Evolutionary conservation across 768 basidiomycete species (phyloP), one percentile per base, ranked within the genome.

Genomic region (Rhodosporidiobolus odoratus): DNA sequence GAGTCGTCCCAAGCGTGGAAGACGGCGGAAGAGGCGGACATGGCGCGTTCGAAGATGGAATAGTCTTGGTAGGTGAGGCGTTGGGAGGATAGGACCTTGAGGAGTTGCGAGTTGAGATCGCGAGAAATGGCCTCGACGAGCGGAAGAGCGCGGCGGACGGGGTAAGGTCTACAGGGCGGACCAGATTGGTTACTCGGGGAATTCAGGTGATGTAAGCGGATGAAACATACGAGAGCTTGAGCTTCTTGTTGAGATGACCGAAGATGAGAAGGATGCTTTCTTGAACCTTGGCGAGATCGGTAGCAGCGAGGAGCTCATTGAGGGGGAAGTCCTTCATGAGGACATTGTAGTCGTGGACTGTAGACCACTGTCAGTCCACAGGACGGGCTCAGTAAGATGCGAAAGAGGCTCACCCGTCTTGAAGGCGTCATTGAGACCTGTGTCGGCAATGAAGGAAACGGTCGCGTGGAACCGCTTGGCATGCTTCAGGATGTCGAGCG

Each of bases 241-340:
- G 87, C 79, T 95, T 97, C 80, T 93, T 90, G 79, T 91, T 96
- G 78, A 98, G 85, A 78, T 99, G 96, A 0, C 85, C 85, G 77
- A 98, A 97, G 78, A 98, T 95, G 68, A 89, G 84, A 1, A 85
- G 81, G 19, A 97, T 83, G 7, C 91, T 87, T 79, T 96, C 92
- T 78, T 95, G 89, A 45, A 98, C 88, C 82, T 94, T 96, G 79
- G 90, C 89, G 2, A 98, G 86, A 79, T 98, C 96, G 4, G 96
- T 96, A 1, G 96, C 92, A 15, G 94, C 92, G 35, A 99, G 85
- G 27, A 98, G 86, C 78, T 97, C 95, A 78, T 99, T 96, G 37
- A 99, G 83, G 0, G 96, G 96, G 76, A 98, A 98, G 78, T 99
- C 96, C 81, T 95, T 96, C 96, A 99, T 98, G 66, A 98, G 84